Evolutionary conservation across 148 eudicot genomes (phyloP), one percentile per base, ranked within the genome.

Genomic region (Vaccinium macrocarpon): DNA sequence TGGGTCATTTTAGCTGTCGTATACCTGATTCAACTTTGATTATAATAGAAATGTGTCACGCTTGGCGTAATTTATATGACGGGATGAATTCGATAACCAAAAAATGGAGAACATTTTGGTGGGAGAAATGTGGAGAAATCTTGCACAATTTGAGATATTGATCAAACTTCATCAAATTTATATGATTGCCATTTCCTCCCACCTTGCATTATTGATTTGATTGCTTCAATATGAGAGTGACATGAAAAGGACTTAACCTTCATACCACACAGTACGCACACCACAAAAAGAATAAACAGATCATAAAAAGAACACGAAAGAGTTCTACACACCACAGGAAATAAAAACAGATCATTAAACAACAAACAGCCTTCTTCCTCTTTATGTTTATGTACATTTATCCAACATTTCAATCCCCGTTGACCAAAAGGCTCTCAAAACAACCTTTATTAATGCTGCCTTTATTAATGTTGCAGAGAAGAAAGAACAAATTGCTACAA

Each of bases 171-270:
- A 16, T 18, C 77, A 42, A 13, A 64, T 57, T 79, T 21, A 18
- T 79, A 50, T 55, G 70, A 18, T 18, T 57, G 50, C 70, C 50
- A 57, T 42, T n/a, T 52, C 82, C 46, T 42, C 18, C 72, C 71
- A 61, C 42, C 19, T 42, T 80, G 64, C 72, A 59, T 61, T 48
- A 42, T 80, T 56, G 82, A 35, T 35, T 56, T 32, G 35, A 32
- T 32, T 32, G 15, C 70, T 18, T n/a, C 8, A 32, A 55, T 13
- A 3, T 18, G 66, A 74, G 53, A 29, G 48, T 21, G 78, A 84
- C 86, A 52, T 71, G 82, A 84, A 84, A 84, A 53, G 79, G 82
- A 84, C 86, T 79, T 68, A 49, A 70, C 78, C 52, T 71, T 46
- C 82, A 52, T 21, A 13, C 59, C 2, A 25, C 29, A 66, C 72